A percentile compares a stretch with the other conserved stretches of the same genome.
Evolutionary conservation across 176 grass and related monocot genomes (phyloP).

Genomic region (Triticum monococcum): DNA sequence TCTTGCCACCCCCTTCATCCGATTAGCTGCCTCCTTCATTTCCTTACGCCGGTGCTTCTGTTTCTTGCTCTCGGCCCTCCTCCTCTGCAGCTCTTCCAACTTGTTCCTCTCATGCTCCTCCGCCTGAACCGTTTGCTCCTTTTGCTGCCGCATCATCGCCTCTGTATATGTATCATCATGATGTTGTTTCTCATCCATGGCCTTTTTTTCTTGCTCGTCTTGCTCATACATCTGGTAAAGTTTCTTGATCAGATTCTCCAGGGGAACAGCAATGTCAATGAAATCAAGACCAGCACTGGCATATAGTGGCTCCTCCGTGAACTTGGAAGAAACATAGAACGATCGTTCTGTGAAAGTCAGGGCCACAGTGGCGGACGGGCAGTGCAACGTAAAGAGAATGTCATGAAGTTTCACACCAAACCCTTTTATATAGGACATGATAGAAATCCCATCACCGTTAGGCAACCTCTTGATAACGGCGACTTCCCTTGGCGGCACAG

Average conservation of each 20-base stretch:
- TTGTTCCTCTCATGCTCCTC: constrained; percentile 1
- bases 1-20: background rate
- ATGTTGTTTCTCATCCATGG: background rate
- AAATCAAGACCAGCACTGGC: background rate
- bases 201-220: background rate
- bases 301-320: background rate
- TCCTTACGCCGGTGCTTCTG: background rate
- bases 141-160: background rate
- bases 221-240: constrained; percentile 14
- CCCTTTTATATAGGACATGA: background rate
- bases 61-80: background rate
- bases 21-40: background rate
- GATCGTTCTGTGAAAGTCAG: background rate
- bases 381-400: background rate
- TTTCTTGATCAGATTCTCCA: constrained; percentile 17
- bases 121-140: background rate
- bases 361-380: background rate
- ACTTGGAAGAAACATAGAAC: background rate
- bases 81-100: background rate
- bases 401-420: constrained; percentile 2
- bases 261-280: background rate
- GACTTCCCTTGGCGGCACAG: background rate
- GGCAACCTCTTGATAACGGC: background rate
- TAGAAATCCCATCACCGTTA: background rate
- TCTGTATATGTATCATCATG: background rate